phyloP scores from a whole-genome alignment of 2,329 filamentous ascomycete species.

The Penicillium sp. region DNA sequence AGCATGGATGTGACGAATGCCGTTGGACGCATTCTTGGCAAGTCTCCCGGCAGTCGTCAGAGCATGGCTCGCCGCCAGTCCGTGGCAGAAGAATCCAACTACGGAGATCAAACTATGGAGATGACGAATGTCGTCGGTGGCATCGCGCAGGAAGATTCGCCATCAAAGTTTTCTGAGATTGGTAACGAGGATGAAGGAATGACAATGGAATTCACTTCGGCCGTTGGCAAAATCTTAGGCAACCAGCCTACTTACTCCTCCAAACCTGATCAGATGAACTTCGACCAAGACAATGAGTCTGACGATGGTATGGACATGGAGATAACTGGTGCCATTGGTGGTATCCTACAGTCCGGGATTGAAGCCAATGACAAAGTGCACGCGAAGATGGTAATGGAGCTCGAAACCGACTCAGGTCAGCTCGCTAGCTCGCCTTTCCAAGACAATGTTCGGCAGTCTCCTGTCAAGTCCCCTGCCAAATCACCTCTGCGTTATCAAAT shows the following conservation, averaged over 20 bases:
- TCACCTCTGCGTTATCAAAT: slow-evolving; percentile 32
- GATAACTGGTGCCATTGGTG: slow-evolving; percentile 51
- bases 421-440: slow-evolving; percentile 48
- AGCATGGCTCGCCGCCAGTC: slow-evolving; percentile 45
- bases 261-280: slow-evolving; percentile 21
- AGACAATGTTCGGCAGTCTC: slow-evolving; percentile 33
- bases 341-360: slow-evolving; percentile 50
- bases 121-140: slow-evolving; percentile 46
- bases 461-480: slow-evolving; percentile 23
- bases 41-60: slow-evolving; percentile 32
- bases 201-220: slow-evolving; percentile 50
- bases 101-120: slow-evolving; percentile 49
- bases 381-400: slow-evolving; percentile 59
- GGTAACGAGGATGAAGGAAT: slow-evolving; percentile 42
- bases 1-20: slow-evolving; percentile 92
- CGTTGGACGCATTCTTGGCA: slow-evolving; percentile 72
- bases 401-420: slow-evolving; percentile 53
- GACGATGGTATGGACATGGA: slow-evolving; percentile 55
- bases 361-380: slow-evolving; percentile 44
- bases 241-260: slow-evolving; percentile 19
- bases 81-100: slow-evolving; percentile 43
- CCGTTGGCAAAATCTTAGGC: slow-evolving; percentile 42
- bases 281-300: slow-evolving; percentile 29
- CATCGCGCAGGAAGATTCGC: slow-evolving; percentile 29
- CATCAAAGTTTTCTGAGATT: slow-evolving; percentile 18